phyloP scores from a whole-genome alignment of 768 basidiomycete species.

The Pleurotus djamor region DNA sequence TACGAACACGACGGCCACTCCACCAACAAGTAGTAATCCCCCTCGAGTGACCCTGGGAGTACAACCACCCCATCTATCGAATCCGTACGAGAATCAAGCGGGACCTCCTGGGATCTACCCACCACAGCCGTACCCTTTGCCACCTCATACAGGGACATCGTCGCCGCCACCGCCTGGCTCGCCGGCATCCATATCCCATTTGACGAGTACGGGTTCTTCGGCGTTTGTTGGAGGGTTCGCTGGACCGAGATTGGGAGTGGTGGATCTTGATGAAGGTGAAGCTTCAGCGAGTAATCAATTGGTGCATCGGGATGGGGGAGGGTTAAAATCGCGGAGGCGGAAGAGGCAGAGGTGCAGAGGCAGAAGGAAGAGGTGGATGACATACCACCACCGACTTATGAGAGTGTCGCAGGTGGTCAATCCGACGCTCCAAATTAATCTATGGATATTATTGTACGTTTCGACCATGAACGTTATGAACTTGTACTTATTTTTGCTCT shows the following conservation, averaged over 20 bases:
- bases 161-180: too few species aligned
- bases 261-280: background rate
- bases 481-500: too few species aligned
- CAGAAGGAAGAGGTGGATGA: conserved; percentile 17
- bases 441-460: too few species aligned
- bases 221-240: background rate
- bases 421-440: too few species aligned
- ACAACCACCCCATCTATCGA: background rate
- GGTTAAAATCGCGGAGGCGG: conserved; percentile 6
- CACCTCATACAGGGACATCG: too few species aligned
- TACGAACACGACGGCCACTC: background rate
- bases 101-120: background rate
- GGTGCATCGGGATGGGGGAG: conserved; percentile 9
- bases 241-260: background rate
- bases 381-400: conserved; percentile 18
- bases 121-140: too few species aligned
- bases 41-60: background rate
- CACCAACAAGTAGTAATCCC: background rate
- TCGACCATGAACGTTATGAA: too few species aligned
- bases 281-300: background rate
- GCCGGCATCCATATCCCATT: too few species aligned
- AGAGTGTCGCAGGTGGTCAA: conserved; percentile 13
- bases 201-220: too few species aligned
- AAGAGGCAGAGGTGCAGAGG: background rate
- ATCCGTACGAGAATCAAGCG: background rate